Base-by-base conservation (phyloP, 805 yeast genomes). In the Sugiyamaella smithiae region DNA sequence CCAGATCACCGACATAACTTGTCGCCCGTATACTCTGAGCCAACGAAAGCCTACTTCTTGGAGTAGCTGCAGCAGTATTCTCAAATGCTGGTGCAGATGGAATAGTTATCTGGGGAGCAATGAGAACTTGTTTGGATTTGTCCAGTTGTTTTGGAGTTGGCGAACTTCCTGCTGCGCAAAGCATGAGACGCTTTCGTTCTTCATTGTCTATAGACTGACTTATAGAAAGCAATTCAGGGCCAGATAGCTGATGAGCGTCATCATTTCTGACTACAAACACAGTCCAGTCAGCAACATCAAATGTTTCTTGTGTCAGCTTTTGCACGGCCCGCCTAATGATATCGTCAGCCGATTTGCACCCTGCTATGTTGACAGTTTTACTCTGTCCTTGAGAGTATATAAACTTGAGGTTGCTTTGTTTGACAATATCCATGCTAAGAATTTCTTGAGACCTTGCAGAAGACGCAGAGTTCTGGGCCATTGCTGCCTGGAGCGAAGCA, bases 331-430 rank as follows among this genome's bases (percentile, higher is more conserved):
- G 82, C 46, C 80, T 72, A 63, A 85, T 87, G 43, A 89, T 85
- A 5, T 88, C 78, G 49, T 80, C 84, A 1, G 95, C 89, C 61
- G 83, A 84, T 66, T 81, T 85, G 61, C 95, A 87, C 0, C 89
- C 93, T 14, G 80, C 76, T 1, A 88, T 83, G 57, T 84, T 83
- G 36, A 88, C 80, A 46, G 76, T 73, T 56, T 81, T 82, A 1
- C 81, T 73, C 5, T 82, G 72, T 1, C 96, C 96, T 66, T 84
- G 87, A 46, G 82, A 84, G 31, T 84, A 68, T 25, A 88, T 85
- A 54, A 89, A 83, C 1, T 85, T 83, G 17, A 84, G 82, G 36
- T 67, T 66, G 46, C 65, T 54, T 55, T 66, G 66, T 40, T 62
- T 56, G 25, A 55, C 63, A 12, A 54, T 66, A 45, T 66, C 72